Evolutionary conservation across 2,329 filamentous ascomycete genomes (phyloP).

Genomic region (Pezicula neosporulosa): DNA sequence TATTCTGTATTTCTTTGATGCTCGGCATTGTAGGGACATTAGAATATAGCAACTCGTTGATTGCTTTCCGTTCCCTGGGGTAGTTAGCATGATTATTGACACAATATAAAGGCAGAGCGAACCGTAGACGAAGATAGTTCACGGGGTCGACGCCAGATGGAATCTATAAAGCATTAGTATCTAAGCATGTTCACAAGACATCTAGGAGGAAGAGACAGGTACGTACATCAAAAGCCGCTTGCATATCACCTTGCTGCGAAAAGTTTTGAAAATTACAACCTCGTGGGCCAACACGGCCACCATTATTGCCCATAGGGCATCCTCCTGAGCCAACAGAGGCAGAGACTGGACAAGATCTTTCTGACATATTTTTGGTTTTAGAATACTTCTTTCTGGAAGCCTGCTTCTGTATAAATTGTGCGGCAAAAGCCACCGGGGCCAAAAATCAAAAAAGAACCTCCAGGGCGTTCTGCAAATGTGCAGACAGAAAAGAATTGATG

Average conservation of each 20-base stretch:
- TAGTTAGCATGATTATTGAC: not conserved
- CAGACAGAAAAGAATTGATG: not conserved
- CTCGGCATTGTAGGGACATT: slow-evolving; percentile 22
- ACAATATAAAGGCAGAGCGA: slow-evolving; percentile 7
- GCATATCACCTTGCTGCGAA: slow-evolving; percentile 25
- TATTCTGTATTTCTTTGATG: slow-evolving; percentile 46
- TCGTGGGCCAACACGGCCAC: slow-evolving; percentile 23
- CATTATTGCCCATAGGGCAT: slow-evolving; percentile 12
- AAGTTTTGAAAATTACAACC: slow-evolving; percentile 32
- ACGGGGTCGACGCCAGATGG: slow-evolving; percentile 40
- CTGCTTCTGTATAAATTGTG: not conserved
- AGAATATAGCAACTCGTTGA: slow-evolving; percentile 22
- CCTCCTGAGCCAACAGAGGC: slow-evolving; percentile 8
- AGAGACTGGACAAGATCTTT: slow-evolving; percentile 17
- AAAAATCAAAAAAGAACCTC: not conserved
- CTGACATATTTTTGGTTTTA: slow-evolving; percentile 14
- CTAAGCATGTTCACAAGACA: not conserved
- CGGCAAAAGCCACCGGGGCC: slow-evolving; percentile 4
- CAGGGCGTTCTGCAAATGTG: not conserved
- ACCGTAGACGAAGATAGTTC: slow-evolving; percentile 43
- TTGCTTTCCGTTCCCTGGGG: slow-evolving; percentile 37
- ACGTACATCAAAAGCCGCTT: slow-evolving; percentile 34
- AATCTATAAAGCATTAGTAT: slow-evolving; percentile 29
- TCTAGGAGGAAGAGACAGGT: not conserved
- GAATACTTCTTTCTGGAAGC: not conserved